These are phyloP conservation scores for Pseudopediastrum boryanum DNA, from an alignment of 139 green algal species.

Conservation along the genomic window DNA sequence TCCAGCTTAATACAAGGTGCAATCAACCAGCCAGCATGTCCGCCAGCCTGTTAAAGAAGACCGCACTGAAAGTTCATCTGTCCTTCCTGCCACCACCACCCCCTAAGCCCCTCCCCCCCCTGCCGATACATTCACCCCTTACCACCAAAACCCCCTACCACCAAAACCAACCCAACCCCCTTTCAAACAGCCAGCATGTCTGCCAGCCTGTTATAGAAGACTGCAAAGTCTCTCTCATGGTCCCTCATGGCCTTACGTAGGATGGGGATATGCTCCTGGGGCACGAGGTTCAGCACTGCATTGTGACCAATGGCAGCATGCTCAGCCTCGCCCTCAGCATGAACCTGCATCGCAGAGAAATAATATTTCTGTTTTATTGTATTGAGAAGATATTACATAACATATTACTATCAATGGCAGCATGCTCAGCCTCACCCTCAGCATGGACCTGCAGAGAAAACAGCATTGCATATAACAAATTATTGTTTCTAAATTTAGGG, in stretches of 20 bases:
- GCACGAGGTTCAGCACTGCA: conserved; percentile 82
- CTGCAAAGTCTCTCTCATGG: conserved; percentile 91
- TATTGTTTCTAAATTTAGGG: no score
- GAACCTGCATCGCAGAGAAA: conserved; percentile 59
- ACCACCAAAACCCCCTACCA: no score
- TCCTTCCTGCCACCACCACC: no score
- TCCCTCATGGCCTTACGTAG: conserved; percentile 81
- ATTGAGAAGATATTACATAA: conserved; percentile 81
- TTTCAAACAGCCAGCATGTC: conserved; percentile 85
- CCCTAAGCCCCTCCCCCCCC: no score
- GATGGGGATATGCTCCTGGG: conserved; percentile 55
- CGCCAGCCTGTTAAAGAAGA: no score
- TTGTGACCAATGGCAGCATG: conserved; percentile 92
- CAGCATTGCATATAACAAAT: no score
- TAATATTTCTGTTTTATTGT: no score
- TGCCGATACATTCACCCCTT: no score
- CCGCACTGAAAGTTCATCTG: no score
- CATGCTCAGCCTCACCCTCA: conserved; percentile 92
- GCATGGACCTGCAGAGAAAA: conserved; percentile 79
- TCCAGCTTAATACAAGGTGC: no score
- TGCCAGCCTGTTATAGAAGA: conserved; percentile 89
- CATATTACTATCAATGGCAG: conserved; percentile 87
- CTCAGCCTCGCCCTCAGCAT: conserved; percentile 91
- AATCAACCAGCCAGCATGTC: no score
- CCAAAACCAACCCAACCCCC: no score